Evolutionary conservation across 441 rosid species (phyloP), one percentile per base, ranked within the genome.

Genomic region (Euphorbia corollata): DNA sequence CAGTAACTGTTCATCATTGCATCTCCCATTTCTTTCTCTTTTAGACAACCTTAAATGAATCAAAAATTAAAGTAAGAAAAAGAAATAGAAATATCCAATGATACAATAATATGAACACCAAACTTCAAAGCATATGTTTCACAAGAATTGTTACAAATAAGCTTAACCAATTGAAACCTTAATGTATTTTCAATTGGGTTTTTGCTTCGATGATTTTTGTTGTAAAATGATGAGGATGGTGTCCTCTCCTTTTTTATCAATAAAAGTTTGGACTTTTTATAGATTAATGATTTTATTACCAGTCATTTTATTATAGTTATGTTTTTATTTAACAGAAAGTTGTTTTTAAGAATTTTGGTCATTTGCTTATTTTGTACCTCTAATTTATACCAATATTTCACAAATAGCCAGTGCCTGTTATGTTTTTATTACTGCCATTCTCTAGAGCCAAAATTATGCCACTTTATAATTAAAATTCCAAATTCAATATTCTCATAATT

Each of bases 11-110:
- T 48, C 18, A 50, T 74, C 76, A 55, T 66, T 39, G 69, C 70
- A 53, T 83, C 88, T 61, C 69, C 86, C 89, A 83, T 82, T 53
- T 51, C 20, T 23, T 6, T 41, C 27, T 18, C 55, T 51, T 12
- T 23, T 3, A 59, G 24, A 19, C 36, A 53, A 39, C 43, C 41
- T 53, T 38, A 58, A 38, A 18, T 8, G 12, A 45, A 63, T 41
- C 45, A 70, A 19, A 9, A 20, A 51, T 39, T 41, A 9, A 16
- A 6, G 38, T 34, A 30, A 24, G 41, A 36, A 36, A 36, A 5
- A 36, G 41, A 36, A 36, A 36, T 7, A 36, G 41, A 36, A 36
- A 36, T 27, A 48, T 55, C 20, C 38, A 16, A 39, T 23, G 16
- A 34, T 20, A 30, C n/a, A 54, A 2, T 36, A 23, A 36, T 36